Base-by-base conservation (phyloP, 768 basidiomycete genomes). In the Cyathus striatus region DNA sequence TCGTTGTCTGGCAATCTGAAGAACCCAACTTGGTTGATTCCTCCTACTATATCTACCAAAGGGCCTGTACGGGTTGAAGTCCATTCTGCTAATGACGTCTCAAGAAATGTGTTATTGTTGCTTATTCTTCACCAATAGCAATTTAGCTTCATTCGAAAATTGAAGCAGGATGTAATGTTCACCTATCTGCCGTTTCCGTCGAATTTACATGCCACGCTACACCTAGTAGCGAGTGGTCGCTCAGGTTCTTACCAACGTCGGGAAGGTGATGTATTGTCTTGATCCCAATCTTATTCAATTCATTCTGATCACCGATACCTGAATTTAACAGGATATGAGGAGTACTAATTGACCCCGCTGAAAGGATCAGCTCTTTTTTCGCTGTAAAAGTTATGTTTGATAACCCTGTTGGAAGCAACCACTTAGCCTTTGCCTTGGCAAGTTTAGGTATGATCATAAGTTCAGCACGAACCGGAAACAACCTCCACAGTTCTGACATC, bases 311-410 rank as follows among this genome's bases (percentile, higher is more conserved):
- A 6, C 61, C 61, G 32, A 62, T 61, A n/a, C 59, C 57, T 9
- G 59, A 60, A n/a, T 49, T 49, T 13, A 58, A 45, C 3, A 60
- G 49, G 26, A 60, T 49, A 17, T 51, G 53, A 0, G 60, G 56
- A 2, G 58, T 58, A 9, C 59, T 60, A 37, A 60, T 43, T 17
- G 57, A 42, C 4, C 62, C 62, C 14, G 60, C 62, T 14, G 62
- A 61, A 4, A 64, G 50, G 33, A 64, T 53, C 22, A 64, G 53
- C 45, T 63, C 62, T 25, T 57, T 61, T 6, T 44, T 47, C 4
- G 62, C 62, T 10, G 41, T 45, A 14, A 12, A 61, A 43, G 9
- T 21, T 48, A n/a, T n/a, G n/a, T n/a, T n/a, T n/a, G n/a, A n/a
- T n/a, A n/a, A n/a, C n/a, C n/a, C n/a, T n/a, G n/a, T n/a, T n/a